phyloP scores from a whole-genome alignment of 805 yeast species.

The Metschnikowia santaceciliae region DNA sequence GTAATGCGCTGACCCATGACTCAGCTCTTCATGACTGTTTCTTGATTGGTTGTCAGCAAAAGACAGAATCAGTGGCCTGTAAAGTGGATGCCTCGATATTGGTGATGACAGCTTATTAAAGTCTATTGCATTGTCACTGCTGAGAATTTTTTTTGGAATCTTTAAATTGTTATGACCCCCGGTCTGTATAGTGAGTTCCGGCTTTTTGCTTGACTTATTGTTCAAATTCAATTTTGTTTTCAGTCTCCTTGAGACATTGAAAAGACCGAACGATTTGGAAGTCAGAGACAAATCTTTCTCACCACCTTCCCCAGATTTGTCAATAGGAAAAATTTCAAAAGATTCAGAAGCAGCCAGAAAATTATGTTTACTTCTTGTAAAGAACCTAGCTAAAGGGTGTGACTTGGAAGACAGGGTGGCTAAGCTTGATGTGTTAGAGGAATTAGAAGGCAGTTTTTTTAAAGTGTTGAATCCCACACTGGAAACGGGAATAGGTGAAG shows the following conservation, averaged over 20 bases:
- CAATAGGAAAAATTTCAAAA: not conserved
- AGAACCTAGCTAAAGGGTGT: slow-evolving; percentile 6
- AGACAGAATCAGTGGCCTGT: slow-evolving; percentile 3
- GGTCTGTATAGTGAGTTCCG: slow-evolving; percentile 9
- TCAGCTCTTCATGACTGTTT: not conserved
- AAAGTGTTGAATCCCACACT: slow-evolving; percentile 15
- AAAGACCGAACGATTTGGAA: slow-evolving; percentile 1
- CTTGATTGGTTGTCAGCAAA: slow-evolving; percentile 1
- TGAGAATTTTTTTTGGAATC: slow-evolving; percentile 7
- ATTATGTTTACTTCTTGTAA: slow-evolving; percentile 5
- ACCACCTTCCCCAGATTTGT: not conserved
- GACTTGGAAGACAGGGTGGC: slow-evolving; percentile 5
- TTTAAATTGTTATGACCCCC: slow-evolving; percentile 7
- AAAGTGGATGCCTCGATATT: slow-evolving; percentile 1
- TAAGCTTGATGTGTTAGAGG: slow-evolving; percentile 10
- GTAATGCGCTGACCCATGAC: not conserved
- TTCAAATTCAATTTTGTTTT: slow-evolving; percentile 4
- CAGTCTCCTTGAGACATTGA: slow-evolving; percentile 6
- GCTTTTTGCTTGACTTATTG: slow-evolving; percentile 2
- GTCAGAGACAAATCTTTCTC: not conserved
- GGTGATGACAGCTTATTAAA: slow-evolving; percentile 2
- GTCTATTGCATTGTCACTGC: slow-evolving; percentile 4
- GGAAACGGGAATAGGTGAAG: slow-evolving; percentile 9
- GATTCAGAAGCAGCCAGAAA: slow-evolving; percentile 1
- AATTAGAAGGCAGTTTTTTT: slow-evolving; percentile 11